Evolutionary conservation across 176 grass and related monocot genomes (phyloP).

Genomic region (Aegilops speltoides): DNA sequence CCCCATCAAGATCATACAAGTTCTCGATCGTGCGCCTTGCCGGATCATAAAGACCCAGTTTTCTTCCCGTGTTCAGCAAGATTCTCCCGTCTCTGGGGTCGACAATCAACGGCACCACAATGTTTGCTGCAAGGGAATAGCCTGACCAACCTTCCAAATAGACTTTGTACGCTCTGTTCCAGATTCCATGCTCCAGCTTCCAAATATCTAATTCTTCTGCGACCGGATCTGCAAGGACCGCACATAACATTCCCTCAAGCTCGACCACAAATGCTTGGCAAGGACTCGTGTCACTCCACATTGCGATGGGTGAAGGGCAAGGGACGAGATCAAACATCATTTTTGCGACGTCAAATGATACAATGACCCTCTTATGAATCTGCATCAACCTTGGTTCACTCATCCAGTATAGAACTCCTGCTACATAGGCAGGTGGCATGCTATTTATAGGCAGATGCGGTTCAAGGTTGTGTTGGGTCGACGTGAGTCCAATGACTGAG

Average conservation of each 20-base stretch:
- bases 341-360: not conserved
- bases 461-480: not conserved
- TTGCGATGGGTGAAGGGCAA: not conserved
- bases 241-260: not conserved
- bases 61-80: not conserved
- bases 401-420: not conserved
- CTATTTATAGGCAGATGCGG: not conserved
- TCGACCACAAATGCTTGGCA: not conserved
- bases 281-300: not conserved
- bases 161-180: not conserved
- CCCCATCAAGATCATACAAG: not conserved
- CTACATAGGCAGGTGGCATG: not conserved
- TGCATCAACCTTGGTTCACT: not conserved
- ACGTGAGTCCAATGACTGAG: not conserved
- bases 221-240: not conserved
- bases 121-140: not conserved
- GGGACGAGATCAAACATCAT: not conserved
- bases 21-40: not conserved
- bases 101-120: not conserved
- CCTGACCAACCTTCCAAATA: not conserved
- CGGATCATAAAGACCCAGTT: not conserved
- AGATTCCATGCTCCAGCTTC: not conserved
- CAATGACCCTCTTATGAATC: not conserved
- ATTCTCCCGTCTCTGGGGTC: not conserved
- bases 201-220: not conserved